Conservation (phyloP, 768 basidiomycete genomes). For the Tricholoma matsutake region DNA sequence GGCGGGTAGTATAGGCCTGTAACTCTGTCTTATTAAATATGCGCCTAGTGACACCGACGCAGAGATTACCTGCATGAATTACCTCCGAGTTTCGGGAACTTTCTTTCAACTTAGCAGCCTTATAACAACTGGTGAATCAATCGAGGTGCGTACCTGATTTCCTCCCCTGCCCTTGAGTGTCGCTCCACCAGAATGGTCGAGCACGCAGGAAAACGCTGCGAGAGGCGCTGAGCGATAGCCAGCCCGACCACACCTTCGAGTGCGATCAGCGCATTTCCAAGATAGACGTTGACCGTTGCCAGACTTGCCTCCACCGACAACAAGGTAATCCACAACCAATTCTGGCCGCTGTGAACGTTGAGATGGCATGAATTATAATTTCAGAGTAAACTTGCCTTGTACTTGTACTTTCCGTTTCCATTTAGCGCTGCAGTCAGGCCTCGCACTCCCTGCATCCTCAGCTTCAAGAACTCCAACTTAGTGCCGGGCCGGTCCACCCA, state of each 20-base stretch:
- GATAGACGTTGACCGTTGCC: not conserved
- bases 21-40: not conserved
- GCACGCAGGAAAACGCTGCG: constrained; percentile 57
- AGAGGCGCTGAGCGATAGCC: constrained; percentile 76
- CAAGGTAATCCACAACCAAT: constrained; percentile 72
- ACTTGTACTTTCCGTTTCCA: constrained; percentile 52
- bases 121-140: not conserved
- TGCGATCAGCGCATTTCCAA: not conserved
- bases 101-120: constrained; percentile 1
- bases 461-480: not conserved
- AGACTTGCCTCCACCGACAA: constrained; percentile 79
- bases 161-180: constrained; percentile 71
- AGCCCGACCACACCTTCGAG: constrained; percentile 75
- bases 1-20: constrained; percentile 82
- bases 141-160: constrained; percentile 60
- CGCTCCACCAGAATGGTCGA: constrained; percentile 83
- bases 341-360: constrained; percentile 52
- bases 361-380: not conserved
- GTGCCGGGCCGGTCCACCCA: not conserved
- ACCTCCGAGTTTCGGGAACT: constrained; percentile 96
- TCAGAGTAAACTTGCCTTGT: constrained; percentile 41
- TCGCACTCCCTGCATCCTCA: constrained; percentile 35
- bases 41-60: not conserved
- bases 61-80: constrained; percentile 72
- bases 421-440: constrained; percentile 63